A percentile compares a stretch with the other conserved stretches of the same genome.
These are phyloP conservation scores for Cubamyces sp. DNA, from an alignment of 768 basidiomycete genomes.

Conservation along the genomic window DNA sequence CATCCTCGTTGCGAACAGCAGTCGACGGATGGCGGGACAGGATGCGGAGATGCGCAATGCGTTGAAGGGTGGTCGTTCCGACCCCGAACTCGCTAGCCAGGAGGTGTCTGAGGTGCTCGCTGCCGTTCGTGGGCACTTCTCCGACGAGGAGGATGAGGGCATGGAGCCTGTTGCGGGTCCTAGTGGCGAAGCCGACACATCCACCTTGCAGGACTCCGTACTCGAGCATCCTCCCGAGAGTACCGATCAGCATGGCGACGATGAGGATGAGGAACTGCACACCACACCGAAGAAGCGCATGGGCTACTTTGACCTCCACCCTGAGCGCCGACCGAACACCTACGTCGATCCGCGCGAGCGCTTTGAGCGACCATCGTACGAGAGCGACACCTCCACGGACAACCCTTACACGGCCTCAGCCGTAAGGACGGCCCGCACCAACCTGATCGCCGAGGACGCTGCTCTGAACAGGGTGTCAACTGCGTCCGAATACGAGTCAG, in stretches of 20 bases:
- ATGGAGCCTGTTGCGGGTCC: conserved; percentile 31
- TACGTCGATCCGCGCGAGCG: conserved; percentile 30
- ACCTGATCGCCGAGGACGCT: neutral
- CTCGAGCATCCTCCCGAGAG: conserved; percentile 22
- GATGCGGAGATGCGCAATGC: conserved; percentile 46
- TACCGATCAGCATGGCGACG: conserved; percentile 25
- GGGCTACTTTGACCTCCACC: conserved; percentile 82
- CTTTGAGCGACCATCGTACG: conserved; percentile 25
- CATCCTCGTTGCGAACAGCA: conserved; percentile 69
- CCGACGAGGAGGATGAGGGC: conserved; percentile 45
- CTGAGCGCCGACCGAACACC: conserved; percentile 59
- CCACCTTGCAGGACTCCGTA: conserved; percentile 25
- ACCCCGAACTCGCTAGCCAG: conserved; percentile 73
- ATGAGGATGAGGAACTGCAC: conserved; percentile 34
- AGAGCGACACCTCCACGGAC: conserved; percentile 29
- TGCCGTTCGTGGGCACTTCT: conserved; percentile 46
- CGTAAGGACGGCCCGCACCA: conserved; percentile 2
- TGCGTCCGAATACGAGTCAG: conserved; percentile 20
- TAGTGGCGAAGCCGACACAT: conserved; percentile 30
- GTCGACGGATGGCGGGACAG: conserved; percentile 56
- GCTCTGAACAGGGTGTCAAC: conserved; percentile 10
- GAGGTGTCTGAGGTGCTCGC: conserved; percentile 77
- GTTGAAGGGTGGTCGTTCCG: conserved; percentile 41
- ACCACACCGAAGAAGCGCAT: conserved; percentile 40
- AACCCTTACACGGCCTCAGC: conserved; percentile 16